Evolutionary conservation across 164 flowering plant species (phyloP).

Genomic region (Tetrastigma voinierianum): DNA sequence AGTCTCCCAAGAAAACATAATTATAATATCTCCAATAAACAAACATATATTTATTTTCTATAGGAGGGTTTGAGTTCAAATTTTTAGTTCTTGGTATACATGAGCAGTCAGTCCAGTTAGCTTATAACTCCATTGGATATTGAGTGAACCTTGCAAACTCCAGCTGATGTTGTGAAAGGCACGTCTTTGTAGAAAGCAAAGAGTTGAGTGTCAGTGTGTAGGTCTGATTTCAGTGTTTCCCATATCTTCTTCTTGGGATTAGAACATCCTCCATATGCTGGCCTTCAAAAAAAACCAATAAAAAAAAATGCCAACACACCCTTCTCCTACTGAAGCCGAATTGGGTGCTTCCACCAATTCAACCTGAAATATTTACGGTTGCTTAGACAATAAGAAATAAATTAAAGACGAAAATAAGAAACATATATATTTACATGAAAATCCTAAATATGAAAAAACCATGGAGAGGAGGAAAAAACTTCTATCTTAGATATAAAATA

Average conservation of each 20-base stretch:
- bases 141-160: slow-evolving; percentile 62
- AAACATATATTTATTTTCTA: too few relatives aligned
- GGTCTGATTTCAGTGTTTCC: slow-evolving; percentile 76
- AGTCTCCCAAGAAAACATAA: too few relatives aligned
- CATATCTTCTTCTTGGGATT: slow-evolving; percentile 94
- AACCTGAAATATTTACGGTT: slow-evolving; percentile 44
- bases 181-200: slow-evolving; percentile 71
- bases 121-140: too few relatives aligned
- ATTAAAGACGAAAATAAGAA: too few relatives aligned
- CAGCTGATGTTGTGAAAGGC: slow-evolving; percentile 83
- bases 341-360: slow-evolving; percentile 70
- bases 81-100: too few relatives aligned
- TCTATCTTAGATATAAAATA: too few relatives aligned
- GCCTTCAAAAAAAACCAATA: slow-evolving; percentile 66
- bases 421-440: too few relatives aligned
- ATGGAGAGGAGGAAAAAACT: too few relatives aligned
- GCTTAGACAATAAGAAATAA: not conserved
- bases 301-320: slow-evolving; percentile 66
- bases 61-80: too few relatives aligned
- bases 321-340: slow-evolving; percentile 61
- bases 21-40: too few relatives aligned
- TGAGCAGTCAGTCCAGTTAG: too few relatives aligned
- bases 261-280: slow-evolving; percentile 66
- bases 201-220: slow-evolving; percentile 46
- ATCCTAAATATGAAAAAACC: too few relatives aligned